Evolutionary conservation across 1,284 basidiomycete species (phyloP), one percentile per base, ranked within the genome.

Genomic region (Earliella scabrosa): DNA sequence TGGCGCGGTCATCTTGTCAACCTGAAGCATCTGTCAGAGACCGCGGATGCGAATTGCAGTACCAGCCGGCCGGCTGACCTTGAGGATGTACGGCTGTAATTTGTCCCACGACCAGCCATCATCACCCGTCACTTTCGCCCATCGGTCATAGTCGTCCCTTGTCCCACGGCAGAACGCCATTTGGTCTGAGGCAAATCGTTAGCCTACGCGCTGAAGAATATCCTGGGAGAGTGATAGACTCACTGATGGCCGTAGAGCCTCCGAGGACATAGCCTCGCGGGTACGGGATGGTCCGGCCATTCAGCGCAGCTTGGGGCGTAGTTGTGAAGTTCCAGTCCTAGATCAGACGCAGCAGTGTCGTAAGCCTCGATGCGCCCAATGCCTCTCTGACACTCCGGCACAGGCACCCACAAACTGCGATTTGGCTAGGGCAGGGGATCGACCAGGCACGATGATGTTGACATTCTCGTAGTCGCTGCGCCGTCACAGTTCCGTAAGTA

Each of bases 301-400:
- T 24, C 23, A 60, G 38, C 2, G 36, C 55, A 16, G 14, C 18
- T 27, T 63, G 58, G 21, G 58, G 52, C 7, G 51, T 41, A 9
- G 63, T 59, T 6, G 58, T 61, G 24, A 53, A 58, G 51, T 66
- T 58, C 59, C 59, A 59, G 13, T 55, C 51, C 41, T 44, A 14
- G 24, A 23, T 5, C 5, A 26, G 24, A 31, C 29, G 29, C 29
- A 31, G 29, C 29, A 31, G 29, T 7, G 29, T 31, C 29, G n/a
- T n/a, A n/a, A 31, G 29, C 29, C 7, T 31, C 29, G 29, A 31
- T 6, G 13, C 29, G 13, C 29, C 29, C 6, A 31, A 13, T 31
- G 29, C 13, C 6, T 31, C 29, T 31, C 29, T 31, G 29, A 7
- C 29, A 31, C n/a, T n/a, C n/a, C n/a, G n/a, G n/a, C n/a, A n/a